Conservation (phyloP, 768 basidiomycete species). For the Lactarius indigo region DNA sequence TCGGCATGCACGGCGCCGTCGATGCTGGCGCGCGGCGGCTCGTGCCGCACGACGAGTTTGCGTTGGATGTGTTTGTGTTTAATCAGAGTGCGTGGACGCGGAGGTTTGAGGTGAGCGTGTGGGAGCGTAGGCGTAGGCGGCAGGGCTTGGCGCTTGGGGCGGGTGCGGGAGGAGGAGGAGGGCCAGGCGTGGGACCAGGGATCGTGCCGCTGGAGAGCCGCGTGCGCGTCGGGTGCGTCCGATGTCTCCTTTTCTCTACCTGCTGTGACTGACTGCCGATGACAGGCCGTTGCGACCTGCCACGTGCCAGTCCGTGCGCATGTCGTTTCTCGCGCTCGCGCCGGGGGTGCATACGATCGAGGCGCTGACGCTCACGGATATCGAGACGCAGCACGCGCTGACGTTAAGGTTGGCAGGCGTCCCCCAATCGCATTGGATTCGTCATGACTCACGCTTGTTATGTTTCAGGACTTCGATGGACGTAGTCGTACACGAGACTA, state of each 20-base stretch:
- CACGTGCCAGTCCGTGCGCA: constrained; percentile 81
- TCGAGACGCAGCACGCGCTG: constrained; percentile 67
- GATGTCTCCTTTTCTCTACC: background rate
- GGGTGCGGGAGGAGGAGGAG: background rate
- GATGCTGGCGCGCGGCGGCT: constrained; percentile 40
- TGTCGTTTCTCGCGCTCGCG: constrained; percentile 78
- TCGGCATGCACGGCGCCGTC: constrained; percentile 42
- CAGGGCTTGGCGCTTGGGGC: constrained; percentile 35
- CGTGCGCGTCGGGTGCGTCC: constrained; percentile 71
- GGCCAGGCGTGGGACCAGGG: constrained; percentile 37
- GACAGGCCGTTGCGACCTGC: constrained; percentile 71
- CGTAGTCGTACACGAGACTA: constrained; percentile 18
- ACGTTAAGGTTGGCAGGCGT: constrained; percentile 58
- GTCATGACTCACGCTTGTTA: background rate
- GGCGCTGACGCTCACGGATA: constrained; percentile 66
- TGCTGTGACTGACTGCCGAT: background rate
- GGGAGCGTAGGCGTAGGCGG: constrained; percentile 46
- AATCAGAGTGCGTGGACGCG: constrained; percentile 76
- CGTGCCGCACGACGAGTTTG: constrained; percentile 71
- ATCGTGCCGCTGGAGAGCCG: constrained; percentile 75
- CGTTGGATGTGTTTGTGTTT: constrained; percentile 83
- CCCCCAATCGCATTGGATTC: background rate
- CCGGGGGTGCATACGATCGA: constrained; percentile 79
- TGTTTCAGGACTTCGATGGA: constrained; percentile 64
- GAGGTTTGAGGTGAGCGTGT: constrained; percentile 72